phyloP scores from a whole-genome alignment of 768 basidiomycete species.

The Clavulina sp. region DNA sequence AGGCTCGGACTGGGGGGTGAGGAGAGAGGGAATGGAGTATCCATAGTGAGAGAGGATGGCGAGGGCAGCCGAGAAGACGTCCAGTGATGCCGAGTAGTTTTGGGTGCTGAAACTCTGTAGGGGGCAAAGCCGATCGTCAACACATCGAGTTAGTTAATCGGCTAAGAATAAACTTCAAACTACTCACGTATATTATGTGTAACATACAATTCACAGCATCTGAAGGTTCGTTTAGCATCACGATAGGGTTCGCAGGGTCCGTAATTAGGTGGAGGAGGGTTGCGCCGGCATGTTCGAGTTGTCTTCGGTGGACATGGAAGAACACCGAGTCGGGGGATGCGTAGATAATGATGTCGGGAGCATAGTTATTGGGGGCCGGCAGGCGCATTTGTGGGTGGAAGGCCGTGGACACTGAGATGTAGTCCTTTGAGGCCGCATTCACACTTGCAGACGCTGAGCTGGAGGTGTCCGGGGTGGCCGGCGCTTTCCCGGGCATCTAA shows the following conservation, averaged over 20 bases:
- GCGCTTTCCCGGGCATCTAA: too few relatives aligned
- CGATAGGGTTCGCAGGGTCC: neutral
- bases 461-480: too few relatives aligned
- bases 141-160: neutral
- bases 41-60: neutral
- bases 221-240: neutral
- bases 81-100: neutral
- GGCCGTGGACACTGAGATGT: neutral
- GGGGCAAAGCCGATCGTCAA: neutral
- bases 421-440: too few relatives aligned
- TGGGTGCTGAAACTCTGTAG: neutral
- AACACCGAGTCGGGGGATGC: neutral
- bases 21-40: neutral
- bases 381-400: neutral
- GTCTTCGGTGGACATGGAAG: neutral
- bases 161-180: too few relatives aligned
- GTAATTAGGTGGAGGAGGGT: neutral
- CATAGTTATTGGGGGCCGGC: neutral
- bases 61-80: neutral
- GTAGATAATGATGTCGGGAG: neutral
- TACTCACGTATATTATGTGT: neutral
- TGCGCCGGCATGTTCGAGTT: neutral
- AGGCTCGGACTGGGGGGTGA: neutral
- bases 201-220: neutral
- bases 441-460: too few relatives aligned